Conservation (phyloP, 495 filamentous ascomycete species). For the Aspergillus sclerotiicarbonarius region DNA sequence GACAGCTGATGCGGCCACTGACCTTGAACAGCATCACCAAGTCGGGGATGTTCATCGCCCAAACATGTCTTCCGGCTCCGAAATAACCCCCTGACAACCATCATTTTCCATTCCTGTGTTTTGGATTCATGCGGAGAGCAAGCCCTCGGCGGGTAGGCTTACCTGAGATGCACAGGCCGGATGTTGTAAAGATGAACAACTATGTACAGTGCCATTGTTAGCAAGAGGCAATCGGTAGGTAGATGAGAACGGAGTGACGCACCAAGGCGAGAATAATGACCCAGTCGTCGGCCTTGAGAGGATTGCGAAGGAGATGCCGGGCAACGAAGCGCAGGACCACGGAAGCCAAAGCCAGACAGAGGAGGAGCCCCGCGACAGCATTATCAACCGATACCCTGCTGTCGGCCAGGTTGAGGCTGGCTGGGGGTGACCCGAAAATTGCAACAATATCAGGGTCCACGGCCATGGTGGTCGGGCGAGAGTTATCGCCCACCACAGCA, state of each 20-base stretch:
- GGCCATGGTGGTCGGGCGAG: conserved; percentile 7
- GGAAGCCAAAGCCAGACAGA: conserved; percentile 29
- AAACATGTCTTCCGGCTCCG: conserved; percentile 31
- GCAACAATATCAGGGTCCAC: conserved; percentile 21
- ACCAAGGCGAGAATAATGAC: conserved; percentile 34
- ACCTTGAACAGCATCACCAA: conserved; percentile 19
- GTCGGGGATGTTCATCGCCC: conserved; percentile 22
- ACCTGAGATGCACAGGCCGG: conserved; percentile 28
- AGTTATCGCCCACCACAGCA: no score
- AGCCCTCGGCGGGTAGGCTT: not conserved
- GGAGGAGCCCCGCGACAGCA: conserved; percentile 24
- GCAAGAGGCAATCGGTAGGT: not conserved
- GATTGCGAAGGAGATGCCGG: conserved; percentile 24
- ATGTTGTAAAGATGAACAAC: conserved; percentile 16
- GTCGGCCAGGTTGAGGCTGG: conserved; percentile 21
- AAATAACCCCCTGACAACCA: conserved; percentile 19
- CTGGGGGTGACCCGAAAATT: conserved; percentile 29
- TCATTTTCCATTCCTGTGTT: no score
- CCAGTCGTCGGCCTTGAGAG: conserved; percentile 36
- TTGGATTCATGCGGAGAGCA: no score
- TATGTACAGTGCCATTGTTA: not conserved
- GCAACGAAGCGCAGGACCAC: conserved; percentile 31
- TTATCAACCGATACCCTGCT: conserved; percentile 16
- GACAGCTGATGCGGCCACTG: not conserved
- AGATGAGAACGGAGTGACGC: not conserved